These are phyloP conservation scores for Haplosporangium sp. DNA, from an alignment of 371 early-diverging fungal species.

Conservation along the genomic window DNA sequence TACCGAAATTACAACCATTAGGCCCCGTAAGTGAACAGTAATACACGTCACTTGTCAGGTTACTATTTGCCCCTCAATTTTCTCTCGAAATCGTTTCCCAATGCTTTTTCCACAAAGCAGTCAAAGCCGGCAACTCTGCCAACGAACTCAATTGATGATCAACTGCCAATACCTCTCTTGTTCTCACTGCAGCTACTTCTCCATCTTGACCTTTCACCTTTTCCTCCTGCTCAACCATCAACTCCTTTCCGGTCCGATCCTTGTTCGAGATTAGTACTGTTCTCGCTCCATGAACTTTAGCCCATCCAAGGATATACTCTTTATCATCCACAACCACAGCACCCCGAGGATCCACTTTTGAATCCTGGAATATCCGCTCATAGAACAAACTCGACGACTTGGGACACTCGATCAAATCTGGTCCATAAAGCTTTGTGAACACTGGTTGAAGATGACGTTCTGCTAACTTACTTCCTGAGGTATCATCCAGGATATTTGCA, in stretches of 20 bases:
- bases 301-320: conserved; percentile 44
- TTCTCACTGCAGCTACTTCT: neutral
- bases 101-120: conserved; percentile 25
- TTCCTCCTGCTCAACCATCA: conserved; percentile 22
- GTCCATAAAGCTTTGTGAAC: conserved; percentile 44
- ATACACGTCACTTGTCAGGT: too few relatives aligned
- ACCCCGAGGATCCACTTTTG: conserved; percentile 26
- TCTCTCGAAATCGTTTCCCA: neutral
- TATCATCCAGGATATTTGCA: too few relatives aligned
- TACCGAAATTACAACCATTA: too few relatives aligned
- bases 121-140: conserved; percentile 37
- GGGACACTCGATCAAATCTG: conserved; percentile 28
- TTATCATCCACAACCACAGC: conserved; percentile 49
- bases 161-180: conserved; percentile 31
- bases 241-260: conserved; percentile 27
- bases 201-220: neutral
- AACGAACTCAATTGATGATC: conserved; percentile 40
- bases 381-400: conserved; percentile 43
- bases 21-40: too few relatives aligned
- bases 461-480: neutral
- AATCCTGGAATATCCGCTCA: conserved; percentile 28
- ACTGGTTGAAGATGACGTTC: conserved; percentile 11
- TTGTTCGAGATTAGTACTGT: conserved; percentile 39
- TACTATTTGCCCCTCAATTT: neutral
- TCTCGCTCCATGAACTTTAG: conserved; percentile 37